phyloP scores from a whole-genome alignment of 345 rosid species.

The Iberis pinnata region DNA sequence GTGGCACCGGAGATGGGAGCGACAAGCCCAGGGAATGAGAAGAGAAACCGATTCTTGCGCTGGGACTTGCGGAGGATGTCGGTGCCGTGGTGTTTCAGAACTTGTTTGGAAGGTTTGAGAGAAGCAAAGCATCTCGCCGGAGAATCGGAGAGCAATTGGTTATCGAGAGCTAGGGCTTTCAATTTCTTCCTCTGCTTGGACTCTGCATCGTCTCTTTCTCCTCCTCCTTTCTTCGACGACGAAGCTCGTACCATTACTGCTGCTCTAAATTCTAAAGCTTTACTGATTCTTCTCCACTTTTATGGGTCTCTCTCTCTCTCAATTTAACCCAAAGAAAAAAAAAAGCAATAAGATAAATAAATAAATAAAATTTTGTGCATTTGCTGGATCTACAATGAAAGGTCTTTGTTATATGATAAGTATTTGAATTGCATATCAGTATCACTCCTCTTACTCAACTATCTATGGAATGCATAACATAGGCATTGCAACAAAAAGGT shows the following conservation, averaged over 20 bases:
- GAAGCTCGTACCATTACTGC: constrained; percentile 42
- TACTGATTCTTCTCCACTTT: background rate
- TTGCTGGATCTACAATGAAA: no score
- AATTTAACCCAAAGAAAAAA: background rate
- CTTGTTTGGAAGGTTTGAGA: constrained; percentile 48
- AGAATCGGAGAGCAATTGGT: constrained; percentile 37
- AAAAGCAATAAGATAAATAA: no score
- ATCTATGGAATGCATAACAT: no score
- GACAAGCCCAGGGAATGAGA: constrained; percentile 52
- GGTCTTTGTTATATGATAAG: no score
- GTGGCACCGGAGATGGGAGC: constrained; percentile 48
- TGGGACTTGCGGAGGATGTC: constrained; percentile 69
- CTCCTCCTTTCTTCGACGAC: constrained; percentile 30
- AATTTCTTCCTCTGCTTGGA: constrained; percentile 33
- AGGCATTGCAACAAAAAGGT: background rate
- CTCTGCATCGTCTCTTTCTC: constrained; percentile 27
- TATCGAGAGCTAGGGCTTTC: constrained; percentile 49
- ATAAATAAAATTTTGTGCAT: no score
- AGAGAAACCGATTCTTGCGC: constrained; percentile 71
- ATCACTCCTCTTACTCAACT: no score
- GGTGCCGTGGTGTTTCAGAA: constrained; percentile 62
- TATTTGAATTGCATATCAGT: no score
- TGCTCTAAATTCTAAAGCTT: constrained; percentile 15
- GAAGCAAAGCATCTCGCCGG: constrained; percentile 38
- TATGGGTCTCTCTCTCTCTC: constrained; percentile 7